Percentiles rank a stretch among this genome's conserved stretches.
phyloP scores from a whole-genome alignment of 73 alveolate species.

The Paramecium octaurelia region DNA sequence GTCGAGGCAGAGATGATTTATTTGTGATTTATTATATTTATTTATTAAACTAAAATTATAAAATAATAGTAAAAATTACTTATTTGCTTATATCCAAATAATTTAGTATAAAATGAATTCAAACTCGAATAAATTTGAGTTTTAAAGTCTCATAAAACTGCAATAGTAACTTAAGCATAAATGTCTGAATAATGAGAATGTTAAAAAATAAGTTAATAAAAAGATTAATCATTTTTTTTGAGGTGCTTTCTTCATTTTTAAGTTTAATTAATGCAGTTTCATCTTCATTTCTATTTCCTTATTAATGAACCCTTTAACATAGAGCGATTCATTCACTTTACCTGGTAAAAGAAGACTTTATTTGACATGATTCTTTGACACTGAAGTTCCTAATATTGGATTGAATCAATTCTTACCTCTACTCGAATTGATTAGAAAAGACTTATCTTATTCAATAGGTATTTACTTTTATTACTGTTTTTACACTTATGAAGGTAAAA shows the following conservation, averaged over 20 bases:
- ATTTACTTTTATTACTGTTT: not conserved
- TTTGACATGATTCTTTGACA: not conserved
- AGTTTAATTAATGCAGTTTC: not conserved
- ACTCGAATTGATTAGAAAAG: not conserved
- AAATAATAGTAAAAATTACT: too few relatives aligned
- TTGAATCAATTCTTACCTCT: not conserved
- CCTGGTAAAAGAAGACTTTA: not conserved
- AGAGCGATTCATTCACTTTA: not conserved
- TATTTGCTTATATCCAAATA: too few relatives aligned
- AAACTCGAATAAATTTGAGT: too few relatives aligned
- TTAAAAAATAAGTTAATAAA: not conserved
- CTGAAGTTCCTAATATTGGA: not conserved
- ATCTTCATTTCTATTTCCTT: not conserved
- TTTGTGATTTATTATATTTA: too few relatives aligned
- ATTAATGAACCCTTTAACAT: conserved; percentile 32
- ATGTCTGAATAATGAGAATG: not conserved
- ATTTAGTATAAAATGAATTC: too few relatives aligned
- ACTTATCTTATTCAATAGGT: not conserved
- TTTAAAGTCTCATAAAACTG: not conserved
- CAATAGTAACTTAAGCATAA: not conserved
- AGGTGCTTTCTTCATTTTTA: not conserved
- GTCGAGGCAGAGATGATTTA: too few relatives aligned
- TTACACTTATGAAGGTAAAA: not conserved
- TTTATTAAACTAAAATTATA: too few relatives aligned
- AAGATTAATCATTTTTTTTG: not conserved